Percentiles rank a stretch among this genome's conserved stretches.
phyloP scores from a whole-genome alignment of 345 rosid species.

The Trapa incisa region DNA sequence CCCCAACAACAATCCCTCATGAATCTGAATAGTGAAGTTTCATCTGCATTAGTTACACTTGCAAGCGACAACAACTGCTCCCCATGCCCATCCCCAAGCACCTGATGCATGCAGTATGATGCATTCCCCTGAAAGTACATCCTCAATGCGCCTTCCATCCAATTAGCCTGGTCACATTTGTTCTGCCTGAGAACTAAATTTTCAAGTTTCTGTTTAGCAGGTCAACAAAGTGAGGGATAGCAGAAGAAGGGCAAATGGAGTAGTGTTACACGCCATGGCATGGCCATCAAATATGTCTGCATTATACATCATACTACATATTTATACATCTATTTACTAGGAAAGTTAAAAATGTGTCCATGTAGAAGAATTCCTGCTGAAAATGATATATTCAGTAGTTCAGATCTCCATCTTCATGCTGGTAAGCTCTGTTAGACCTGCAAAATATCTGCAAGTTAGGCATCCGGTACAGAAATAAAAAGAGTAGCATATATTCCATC shows the following conservation, averaged over 20 bases:
- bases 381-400: constrained; percentile 3
- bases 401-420: constrained; percentile 54
- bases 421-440: constrained; percentile 38
- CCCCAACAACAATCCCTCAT: not conserved
- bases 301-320: not conserved
- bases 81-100: not conserved
- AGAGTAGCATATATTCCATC: not conserved
- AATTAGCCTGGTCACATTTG: too few species aligned
- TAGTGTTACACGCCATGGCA: not conserved
- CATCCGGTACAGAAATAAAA: not conserved
- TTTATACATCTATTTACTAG: not conserved
- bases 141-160: not conserved
- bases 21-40: not conserved
- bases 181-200: too few species aligned
- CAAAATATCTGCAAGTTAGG: not conserved
- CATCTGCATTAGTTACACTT: not conserved
- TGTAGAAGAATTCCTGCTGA: not conserved
- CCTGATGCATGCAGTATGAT: not conserved
- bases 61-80: not conserved
- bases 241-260: not conserved
- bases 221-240: too few species aligned
- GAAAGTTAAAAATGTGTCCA: not conserved
- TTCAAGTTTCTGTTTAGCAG: too few species aligned
- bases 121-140: not conserved
- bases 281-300: not conserved